These are phyloP conservation scores for Westerdykella aurantiaca DNA, from an alignment of 2,329 filamentous ascomycete species.

Conservation along the genomic window DNA sequence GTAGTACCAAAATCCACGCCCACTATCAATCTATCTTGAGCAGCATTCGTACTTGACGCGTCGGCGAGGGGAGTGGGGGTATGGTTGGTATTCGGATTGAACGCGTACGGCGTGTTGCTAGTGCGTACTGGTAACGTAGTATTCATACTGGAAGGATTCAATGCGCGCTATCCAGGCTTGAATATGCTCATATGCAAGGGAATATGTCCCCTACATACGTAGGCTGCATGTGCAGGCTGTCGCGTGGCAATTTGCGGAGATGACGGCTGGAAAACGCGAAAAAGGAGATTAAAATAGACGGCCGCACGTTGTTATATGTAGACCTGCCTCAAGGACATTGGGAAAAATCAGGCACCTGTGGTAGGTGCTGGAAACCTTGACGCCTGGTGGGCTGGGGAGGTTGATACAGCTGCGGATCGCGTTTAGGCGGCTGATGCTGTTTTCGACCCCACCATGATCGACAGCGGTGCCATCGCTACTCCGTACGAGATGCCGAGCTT, in stretches of 20 bases:
- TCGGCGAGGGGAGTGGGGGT: slow-evolving; percentile 12
- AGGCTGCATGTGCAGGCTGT: slow-evolving; percentile 2
- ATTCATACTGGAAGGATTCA: slow-evolving; percentile 15
- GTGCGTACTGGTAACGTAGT: slow-evolving; percentile 18
- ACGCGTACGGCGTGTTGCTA: slow-evolving; percentile 28
- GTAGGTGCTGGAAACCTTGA: slow-evolving; percentile 13
- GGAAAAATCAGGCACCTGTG: slow-evolving; percentile 20
- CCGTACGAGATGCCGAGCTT: too few species aligned
- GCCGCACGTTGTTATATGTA: slow-evolving; percentile 19
- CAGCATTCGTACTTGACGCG: slow-evolving; percentile 10
- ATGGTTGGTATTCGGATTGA: slow-evolving; percentile 25
- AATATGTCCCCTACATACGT: neutral
- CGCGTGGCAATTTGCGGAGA: slow-evolving; percentile 7
- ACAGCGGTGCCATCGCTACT: too few species aligned
- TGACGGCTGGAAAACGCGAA: neutral
- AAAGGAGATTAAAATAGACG: slow-evolving; percentile 5
- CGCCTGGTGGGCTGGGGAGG: slow-evolving; percentile 14
- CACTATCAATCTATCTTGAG: slow-evolving; percentile 63
- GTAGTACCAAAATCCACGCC: slow-evolving; percentile 83
- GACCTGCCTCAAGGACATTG: slow-evolving; percentile 28
- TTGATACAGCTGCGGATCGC: slow-evolving; percentile 2
- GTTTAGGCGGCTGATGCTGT: slow-evolving; percentile 2
- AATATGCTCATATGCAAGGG: slow-evolving; percentile 2
- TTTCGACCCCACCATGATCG: too few species aligned
- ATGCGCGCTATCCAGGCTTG: slow-evolving; percentile 1